Base-by-base conservation (phyloP, 75 land plant genomes). In the Pinus taeda region DNA sequence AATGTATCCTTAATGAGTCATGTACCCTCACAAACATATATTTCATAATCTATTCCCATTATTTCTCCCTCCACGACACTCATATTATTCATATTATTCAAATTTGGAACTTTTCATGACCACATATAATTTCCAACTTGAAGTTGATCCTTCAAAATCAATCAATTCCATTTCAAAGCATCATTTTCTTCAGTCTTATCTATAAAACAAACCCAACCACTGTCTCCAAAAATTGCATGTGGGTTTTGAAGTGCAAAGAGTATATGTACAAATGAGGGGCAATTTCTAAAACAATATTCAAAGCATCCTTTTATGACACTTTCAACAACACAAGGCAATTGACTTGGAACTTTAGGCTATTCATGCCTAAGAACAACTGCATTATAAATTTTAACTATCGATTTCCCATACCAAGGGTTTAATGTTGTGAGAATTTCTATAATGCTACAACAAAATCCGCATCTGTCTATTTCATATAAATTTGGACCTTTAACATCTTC, bases 371-470 rank as follows among this genome's bases (percentile, higher is more conserved):
- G 78, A 21, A 92, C 95, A 76, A 95, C 99, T 57, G 78, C 72
- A 49, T 90, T 60, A 75, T 85, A 92, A 26, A 97, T 92, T 60
- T 97, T 93, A 29, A 85, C 83, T 24, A 85, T 74, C n/a, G 93
- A 86, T 82, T 74, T 88, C 15, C 87, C 88, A 65, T 66, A 57
- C 95, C 93, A 95, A 61, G 98, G 98, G 29, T 76, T 86, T 42
- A 74, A 74, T n/a, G 95, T 98, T 77, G 92, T 92, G 21, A 97
- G 77, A 95, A 95, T 95, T 84, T 97, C 98, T 62, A 97, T 57
- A 74, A 97, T 83, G 76, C 92, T 88, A 83, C 99, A 97, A 11
- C 80, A 95, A 89, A 97, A 97, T 59, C 96, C 98, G 98, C 99
- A 97, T 12, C 93, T 85, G 81, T 97, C 98, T 60, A 95, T 91